Percentiles rank a stretch among this genome's conserved stretches.
These are phyloP conservation scores for Aspergillus diversus DNA, from an alignment of 495 filamentous ascomycete genomes.

Conservation along the genomic window DNA sequence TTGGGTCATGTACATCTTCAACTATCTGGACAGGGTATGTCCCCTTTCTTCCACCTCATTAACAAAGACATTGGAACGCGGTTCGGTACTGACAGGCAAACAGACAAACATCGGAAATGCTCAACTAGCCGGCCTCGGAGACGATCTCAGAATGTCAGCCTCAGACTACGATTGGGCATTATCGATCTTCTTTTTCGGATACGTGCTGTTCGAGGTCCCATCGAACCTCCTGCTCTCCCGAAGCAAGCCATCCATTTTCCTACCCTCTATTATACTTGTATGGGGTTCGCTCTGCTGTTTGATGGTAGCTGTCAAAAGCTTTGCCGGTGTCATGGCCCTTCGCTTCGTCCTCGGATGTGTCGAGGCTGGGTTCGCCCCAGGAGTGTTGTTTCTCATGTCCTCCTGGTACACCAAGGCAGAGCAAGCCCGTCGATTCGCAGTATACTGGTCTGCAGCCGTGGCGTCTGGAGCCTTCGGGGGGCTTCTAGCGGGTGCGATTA, in stretches of 20 bases:
- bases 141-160: constrained; percentile 35
- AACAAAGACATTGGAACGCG: too few species aligned
- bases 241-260: constrained; percentile 37
- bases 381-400: constrained; percentile 46
- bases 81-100: neutral
- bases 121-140: constrained; percentile 38
- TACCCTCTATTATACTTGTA: constrained; percentile 39
- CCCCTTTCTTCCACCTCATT: neutral
- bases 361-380: constrained; percentile 47
- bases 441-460: constrained; percentile 49
- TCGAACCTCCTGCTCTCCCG: constrained; percentile 44
- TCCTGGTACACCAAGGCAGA: constrained; percentile 52
- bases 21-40: constrained; percentile 40
- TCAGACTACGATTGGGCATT: constrained; percentile 31
- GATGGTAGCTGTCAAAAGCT: constrained; percentile 45
- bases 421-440: constrained; percentile 39
- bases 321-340: constrained; percentile 39
- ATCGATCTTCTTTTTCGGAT: constrained; percentile 47
- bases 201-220: constrained; percentile 50
- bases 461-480: constrained; percentile 48
- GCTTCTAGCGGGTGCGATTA: constrained; percentile 47
- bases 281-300: constrained; percentile 37
- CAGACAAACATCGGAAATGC: constrained; percentile 44
- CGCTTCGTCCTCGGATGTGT: constrained; percentile 39
- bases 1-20: constrained; percentile 51